These are phyloP conservation scores for Fusarium sp. DNA, from an alignment of 2,329 filamentous ascomycete species.

Conservation along the genomic window DNA sequence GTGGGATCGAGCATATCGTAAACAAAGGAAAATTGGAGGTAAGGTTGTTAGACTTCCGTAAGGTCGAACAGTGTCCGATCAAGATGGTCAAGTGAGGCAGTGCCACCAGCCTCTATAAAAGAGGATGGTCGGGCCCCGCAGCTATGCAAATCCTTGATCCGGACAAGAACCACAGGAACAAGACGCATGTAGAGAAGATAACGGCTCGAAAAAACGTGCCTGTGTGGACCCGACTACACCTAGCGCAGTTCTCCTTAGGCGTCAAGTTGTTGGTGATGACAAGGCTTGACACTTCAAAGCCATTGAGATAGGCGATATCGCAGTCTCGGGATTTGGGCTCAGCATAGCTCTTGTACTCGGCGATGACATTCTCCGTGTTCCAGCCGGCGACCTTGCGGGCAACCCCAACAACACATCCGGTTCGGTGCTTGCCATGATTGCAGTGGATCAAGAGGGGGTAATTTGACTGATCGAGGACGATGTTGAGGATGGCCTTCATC, in stretches of 20 bases:
- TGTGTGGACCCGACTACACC: conserved; percentile 43
- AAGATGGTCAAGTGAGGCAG: not conserved
- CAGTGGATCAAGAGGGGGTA: conserved; percentile 89
- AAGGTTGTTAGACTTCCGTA: not conserved
- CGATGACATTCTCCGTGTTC: conserved; percentile 69
- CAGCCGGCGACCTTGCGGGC: conserved; percentile 79
- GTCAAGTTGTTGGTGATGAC: conserved; percentile 12
- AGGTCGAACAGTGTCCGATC: conserved; percentile 5
- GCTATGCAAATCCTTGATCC: conserved; percentile 47
- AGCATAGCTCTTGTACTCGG: conserved; percentile 78
- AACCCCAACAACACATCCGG: conserved; percentile 86
- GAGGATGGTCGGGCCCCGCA: conserved; percentile 24
- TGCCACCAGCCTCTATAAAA: conserved; percentile 6
- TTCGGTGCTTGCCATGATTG: conserved; percentile 94
- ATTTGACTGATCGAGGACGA: conserved; percentile 77
- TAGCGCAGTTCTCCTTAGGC: conserved; percentile 15
- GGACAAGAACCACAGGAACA: conserved; percentile 58
- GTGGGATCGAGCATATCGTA: conserved; percentile 15
- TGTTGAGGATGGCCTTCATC: conserved; percentile 76
- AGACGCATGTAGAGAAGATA: conserved; percentile 56
- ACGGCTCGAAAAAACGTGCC: conserved; percentile 57
- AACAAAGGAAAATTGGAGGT: conserved; percentile 14
- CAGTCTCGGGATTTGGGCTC: conserved; percentile 69
- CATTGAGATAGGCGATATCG: conserved; percentile 67
- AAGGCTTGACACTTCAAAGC: conserved; percentile 59